A percentile compares a stretch with the other conserved stretches of the same genome.
Evolutionary conservation across 495 filamentous ascomycete genomes (phyloP).

Genomic region (Talaromyces trachyspermus): DNA sequence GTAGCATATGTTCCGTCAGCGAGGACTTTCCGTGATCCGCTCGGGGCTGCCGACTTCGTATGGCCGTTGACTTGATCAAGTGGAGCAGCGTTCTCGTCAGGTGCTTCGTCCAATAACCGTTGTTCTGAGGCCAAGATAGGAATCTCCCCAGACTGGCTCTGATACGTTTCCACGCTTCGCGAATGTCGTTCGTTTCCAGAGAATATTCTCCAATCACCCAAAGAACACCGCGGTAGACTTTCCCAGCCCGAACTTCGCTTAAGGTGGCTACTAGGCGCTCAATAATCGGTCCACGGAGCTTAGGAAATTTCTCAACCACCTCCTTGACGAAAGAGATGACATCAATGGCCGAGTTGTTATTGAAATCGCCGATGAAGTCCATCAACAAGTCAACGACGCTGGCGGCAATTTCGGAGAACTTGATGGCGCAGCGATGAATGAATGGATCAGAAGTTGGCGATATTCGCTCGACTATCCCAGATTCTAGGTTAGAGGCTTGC

Average conservation of each 20-base stretch:
- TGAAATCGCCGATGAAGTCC: conserved; percentile 99
- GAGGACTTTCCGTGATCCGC: conserved; percentile 82
- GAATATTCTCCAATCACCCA: conserved; percentile 99
- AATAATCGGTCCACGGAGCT: conserved; percentile 78
- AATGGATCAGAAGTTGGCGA: conserved; percentile 91
- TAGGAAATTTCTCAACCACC: conserved; percentile 96
- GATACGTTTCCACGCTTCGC: conserved; percentile 95
- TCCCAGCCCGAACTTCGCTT: conserved; percentile 89
- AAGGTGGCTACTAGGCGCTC: conserved; percentile 84
- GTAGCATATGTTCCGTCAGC: conserved; percentile 97
- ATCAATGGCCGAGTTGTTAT: conserved; percentile 92
- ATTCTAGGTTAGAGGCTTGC: conserved; percentile 14
- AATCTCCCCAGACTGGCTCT: conserved; percentile 93
- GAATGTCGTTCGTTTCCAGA: conserved; percentile 84
- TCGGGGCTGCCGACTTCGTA: conserved; percentile 63
- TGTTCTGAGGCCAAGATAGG: conserved; percentile 96
- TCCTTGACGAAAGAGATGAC: conserved; percentile 99
- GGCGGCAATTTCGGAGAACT: conserved; percentile 94
- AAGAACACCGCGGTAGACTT: conserved; percentile 91
- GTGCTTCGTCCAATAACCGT: conserved; percentile 71
- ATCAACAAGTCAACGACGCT: conserved; percentile 97
- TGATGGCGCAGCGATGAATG: conserved; percentile 97
- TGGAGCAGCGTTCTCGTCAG: conserved; percentile 56
- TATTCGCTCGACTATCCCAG: conserved; percentile 76
- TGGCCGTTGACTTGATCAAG: conserved; percentile 79